A percentile compares a stretch with the other conserved stretches of the same genome.
Evolutionary conservation across 176 grass and related monocot genomes (phyloP).

Genomic region (Bolboschoenus planiculmis): DNA sequence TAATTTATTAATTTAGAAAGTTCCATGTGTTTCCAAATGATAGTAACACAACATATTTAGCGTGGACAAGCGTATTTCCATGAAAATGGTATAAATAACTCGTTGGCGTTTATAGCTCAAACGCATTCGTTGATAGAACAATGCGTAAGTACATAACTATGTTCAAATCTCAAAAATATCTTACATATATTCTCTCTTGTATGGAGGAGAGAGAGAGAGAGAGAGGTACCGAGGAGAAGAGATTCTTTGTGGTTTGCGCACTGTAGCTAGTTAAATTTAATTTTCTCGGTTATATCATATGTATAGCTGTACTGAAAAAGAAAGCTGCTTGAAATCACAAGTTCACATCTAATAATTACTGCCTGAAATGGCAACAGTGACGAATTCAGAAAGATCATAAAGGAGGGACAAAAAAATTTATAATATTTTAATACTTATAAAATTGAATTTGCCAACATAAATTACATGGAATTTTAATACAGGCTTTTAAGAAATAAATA

Average conservation of each 20-base stretch:
- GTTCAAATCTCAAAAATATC: background rate
- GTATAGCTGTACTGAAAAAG: background rate
- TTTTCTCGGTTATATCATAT: background rate
- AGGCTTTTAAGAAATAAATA: too few species aligned
- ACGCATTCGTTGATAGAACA: background rate
- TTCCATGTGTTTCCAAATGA: background rate
- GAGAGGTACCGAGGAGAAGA: background rate
- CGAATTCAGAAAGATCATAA: too few species aligned
- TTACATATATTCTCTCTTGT: conserved; percentile 9
- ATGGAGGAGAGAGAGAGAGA: conserved; percentile 5
- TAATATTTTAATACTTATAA: too few species aligned
- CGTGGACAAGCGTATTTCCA: conserved; percentile 14
- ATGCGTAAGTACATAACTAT: background rate
- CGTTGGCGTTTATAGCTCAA: background rate
- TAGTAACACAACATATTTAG: background rate
- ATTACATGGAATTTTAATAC: too few species aligned
- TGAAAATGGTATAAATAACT: conserved; percentile 6
- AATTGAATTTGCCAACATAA: too few species aligned
- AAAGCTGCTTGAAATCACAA: background rate
- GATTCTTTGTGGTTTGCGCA: background rate
- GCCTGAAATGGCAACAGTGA: too few species aligned
- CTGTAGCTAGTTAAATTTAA: background rate
- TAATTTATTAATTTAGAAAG: background rate
- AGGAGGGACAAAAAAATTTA: too few species aligned
- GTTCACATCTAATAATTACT: too few species aligned